phyloP scores from a whole-genome alignment of 257 asterid genomes.

The Thymus quinquecostatus region DNA sequence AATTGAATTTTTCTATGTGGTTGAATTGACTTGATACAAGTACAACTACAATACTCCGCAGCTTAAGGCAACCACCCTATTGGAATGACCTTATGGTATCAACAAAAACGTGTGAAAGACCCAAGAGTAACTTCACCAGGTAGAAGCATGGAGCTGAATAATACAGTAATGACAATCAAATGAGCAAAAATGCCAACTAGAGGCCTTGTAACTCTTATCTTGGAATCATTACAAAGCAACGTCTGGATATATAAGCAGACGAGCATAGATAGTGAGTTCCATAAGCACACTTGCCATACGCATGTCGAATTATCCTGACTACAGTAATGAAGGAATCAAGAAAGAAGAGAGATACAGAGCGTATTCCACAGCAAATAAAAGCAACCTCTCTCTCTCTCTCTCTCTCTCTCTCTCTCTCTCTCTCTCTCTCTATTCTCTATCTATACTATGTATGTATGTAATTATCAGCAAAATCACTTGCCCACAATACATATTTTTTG shows the following conservation, averaged over 20 bases:
- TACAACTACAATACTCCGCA: background rate
- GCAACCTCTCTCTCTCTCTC: too few species aligned
- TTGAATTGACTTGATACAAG: background rate
- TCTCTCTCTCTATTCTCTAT: too few species aligned
- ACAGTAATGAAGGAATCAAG: background rate
- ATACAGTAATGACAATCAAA: background rate
- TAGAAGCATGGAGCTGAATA: background rate
- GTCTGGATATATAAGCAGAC: background rate
- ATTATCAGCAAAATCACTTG: too few species aligned
- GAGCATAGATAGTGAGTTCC: background rate
- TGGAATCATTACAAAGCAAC: background rate
- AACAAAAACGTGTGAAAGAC: background rate
- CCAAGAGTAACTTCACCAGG: background rate
- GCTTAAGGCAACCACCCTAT: background rate
- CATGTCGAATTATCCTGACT: background rate
- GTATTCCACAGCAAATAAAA: background rate
- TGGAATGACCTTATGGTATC: background rate
- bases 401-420: too few species aligned
- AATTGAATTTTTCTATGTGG: background rate
- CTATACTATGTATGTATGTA: too few species aligned
- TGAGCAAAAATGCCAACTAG: background rate
- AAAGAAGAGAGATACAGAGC: background rate
- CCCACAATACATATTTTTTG: too few species aligned
- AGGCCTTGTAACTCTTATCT: background rate
- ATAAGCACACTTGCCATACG: background rate